Conservation (phyloP, 1,284 basidiomycete species). For the Pyrrhoderma noxium region DNA sequence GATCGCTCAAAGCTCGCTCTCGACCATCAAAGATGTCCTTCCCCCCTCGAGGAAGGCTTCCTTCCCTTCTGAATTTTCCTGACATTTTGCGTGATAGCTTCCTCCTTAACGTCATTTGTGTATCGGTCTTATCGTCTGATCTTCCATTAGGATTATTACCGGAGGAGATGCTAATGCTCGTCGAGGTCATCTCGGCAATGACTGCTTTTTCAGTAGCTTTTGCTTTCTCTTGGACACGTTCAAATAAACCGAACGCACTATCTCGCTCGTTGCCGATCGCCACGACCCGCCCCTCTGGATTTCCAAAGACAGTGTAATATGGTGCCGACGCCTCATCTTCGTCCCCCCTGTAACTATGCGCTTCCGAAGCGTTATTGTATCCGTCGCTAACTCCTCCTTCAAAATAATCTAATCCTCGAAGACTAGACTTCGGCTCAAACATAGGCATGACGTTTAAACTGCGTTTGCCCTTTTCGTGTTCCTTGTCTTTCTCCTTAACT, state of each 20-base stretch:
- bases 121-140: not conserved
- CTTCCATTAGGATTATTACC: not conserved
- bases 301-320: constrained; percentile 49
- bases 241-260: constrained; percentile 21
- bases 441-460: not conserved
- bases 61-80: constrained; percentile 33
- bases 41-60: constrained; percentile 21
- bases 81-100: constrained; percentile 44
- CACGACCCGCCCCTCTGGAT: constrained; percentile 36
- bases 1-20: not conserved
- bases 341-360: constrained; percentile 4
- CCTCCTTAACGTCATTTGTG: constrained; percentile 19
- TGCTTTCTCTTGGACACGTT: constrained; percentile 7
- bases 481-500: constrained; percentile 17
- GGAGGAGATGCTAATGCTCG: constrained; percentile 6
- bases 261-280: constrained; percentile 39
- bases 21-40: not conserved
- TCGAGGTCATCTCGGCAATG: constrained; percentile 10
- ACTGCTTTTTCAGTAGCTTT: constrained; percentile 13
- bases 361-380: constrained; percentile 15
- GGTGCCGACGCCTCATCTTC: constrained; percentile 25
- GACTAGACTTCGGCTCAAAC: too few species aligned
- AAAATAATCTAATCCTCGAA: too few species aligned
- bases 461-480: constrained; percentile 8
- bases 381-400: constrained; percentile 20